These are phyloP conservation scores for Cystobasidium pallidum DNA, from an alignment of 1,284 basidiomycete species.

Conservation along the genomic window DNA sequence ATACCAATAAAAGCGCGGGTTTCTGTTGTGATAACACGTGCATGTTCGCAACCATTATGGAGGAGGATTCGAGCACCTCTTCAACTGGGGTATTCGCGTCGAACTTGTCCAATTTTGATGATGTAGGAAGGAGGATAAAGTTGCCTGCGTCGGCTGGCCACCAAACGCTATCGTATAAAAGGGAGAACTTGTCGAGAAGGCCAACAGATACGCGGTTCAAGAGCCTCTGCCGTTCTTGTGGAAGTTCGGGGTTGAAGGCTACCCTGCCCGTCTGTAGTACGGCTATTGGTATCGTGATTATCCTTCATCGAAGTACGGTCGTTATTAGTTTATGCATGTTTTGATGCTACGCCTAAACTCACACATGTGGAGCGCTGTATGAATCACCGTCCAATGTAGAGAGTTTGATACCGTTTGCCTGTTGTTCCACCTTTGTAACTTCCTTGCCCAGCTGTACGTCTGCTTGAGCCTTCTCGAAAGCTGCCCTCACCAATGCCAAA, in stretches of 20 bases:
- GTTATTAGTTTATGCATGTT: no score
- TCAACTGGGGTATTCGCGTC: constrained; percentile 9
- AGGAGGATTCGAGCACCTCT: constrained; percentile 44
- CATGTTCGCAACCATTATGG: constrained; percentile 49
- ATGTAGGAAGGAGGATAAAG: constrained; percentile 49
- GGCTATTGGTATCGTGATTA: constrained; percentile 59
- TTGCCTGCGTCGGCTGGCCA: constrained; percentile 56
- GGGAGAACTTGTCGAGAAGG: constrained; percentile 60
- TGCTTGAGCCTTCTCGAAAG: constrained; percentile 57
- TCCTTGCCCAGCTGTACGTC: constrained; percentile 55
- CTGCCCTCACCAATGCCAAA: constrained; percentile 54
- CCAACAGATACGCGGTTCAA: constrained; percentile 58
- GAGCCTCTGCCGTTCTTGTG: constrained; percentile 51
- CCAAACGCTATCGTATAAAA: constrained; percentile 59
- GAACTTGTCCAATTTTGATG: neutral
- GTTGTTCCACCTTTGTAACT: constrained; percentile 52
- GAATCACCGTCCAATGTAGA: constrained; percentile 52
- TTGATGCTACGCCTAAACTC: neutral
- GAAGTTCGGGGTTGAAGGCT: constrained; percentile 56
- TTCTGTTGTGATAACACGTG: constrained; percentile 36
- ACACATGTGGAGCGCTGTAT: constrained; percentile 55
- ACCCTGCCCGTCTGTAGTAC: constrained; percentile 55
- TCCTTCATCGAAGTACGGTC: constrained; percentile 19
- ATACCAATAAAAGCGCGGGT: constrained; percentile 50
- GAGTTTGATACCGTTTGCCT: constrained; percentile 51